phyloP scores from a whole-genome alignment of 176 grass and related monocot genomes.

The Oropetium thomaeum region DNA sequence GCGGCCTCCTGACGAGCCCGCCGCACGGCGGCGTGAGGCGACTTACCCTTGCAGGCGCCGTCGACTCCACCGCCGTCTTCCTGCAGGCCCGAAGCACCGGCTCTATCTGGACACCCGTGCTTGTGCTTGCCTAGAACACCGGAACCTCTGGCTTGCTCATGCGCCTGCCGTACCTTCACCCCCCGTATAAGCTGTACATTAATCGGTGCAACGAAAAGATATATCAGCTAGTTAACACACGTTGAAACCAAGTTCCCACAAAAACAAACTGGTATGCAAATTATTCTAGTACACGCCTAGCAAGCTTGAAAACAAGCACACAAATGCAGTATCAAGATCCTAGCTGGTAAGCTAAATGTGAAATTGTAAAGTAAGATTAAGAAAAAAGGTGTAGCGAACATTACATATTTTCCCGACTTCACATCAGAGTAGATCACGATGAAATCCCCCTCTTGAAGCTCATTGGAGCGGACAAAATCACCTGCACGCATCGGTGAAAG shows the following conservation, averaged over 20 bases:
- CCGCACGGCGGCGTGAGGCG: background rate
- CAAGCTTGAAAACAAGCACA: background rate
- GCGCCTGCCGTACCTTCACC: conserved; percentile 54
- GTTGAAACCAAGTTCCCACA: background rate
- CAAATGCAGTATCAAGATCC: too few relatives aligned
- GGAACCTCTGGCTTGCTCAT: conserved; percentile 23
- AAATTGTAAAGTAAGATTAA: too few relatives aligned
- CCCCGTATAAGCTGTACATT: conserved; percentile 92
- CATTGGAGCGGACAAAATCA: conserved; percentile 74
- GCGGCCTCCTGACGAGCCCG: conserved; percentile 25
- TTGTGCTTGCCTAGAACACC: conserved; percentile 27
- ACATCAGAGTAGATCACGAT: conserved; percentile 81
- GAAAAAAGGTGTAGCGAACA: background rate
- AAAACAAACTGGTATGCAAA: background rate
- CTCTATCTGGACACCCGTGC: conserved; percentile 15
- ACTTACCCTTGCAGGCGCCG: conserved; percentile 28
- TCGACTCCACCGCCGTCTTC: background rate
- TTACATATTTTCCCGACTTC: conserved; percentile 94
- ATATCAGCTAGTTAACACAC: background rate
- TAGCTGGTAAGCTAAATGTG: too few relatives aligned
- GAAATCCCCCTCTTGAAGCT: conserved; percentile 87
- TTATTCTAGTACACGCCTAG: background rate
- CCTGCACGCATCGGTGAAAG: conserved; percentile 39
- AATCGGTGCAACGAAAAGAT: background rate
- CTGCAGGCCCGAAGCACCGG: background rate